Percentiles rank a stretch among this genome's conserved stretches.
Conservation (phyloP, 805 yeast genomes). For the Ogataea ganodermae region DNA sequence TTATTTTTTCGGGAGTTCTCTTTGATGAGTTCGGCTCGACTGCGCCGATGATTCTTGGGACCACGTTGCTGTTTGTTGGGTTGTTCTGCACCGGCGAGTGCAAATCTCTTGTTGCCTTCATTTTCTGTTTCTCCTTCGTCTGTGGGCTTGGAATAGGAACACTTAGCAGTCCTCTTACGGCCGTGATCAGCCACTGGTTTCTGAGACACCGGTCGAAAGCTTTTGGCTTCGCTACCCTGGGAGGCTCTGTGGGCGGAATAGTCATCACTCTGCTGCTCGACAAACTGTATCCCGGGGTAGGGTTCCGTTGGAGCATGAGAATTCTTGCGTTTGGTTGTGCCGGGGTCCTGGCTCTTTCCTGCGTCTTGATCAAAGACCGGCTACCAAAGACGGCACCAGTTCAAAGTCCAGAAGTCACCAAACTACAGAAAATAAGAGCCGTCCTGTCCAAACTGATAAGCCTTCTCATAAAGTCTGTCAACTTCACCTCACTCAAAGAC, state of each 20-base stretch:
- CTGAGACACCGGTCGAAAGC: constrained; percentile 52
- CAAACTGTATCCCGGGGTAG: constrained; percentile 44
- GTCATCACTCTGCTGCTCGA: constrained; percentile 52
- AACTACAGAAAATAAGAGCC: constrained; percentile 3
- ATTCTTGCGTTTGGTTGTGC: constrained; percentile 47
- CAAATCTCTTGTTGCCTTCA: constrained; percentile 43
- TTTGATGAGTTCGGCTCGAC: constrained; percentile 46
- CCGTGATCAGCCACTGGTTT: constrained; percentile 64
- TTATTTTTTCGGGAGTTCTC: constrained; percentile 43
- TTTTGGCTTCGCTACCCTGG: constrained; percentile 56
- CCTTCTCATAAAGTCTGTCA: constrained; percentile 30
- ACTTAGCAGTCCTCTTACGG: constrained; percentile 54
- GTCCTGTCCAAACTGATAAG: background rate
- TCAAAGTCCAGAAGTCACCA: constrained; percentile 5
- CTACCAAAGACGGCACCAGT: background rate
- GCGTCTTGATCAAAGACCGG: constrained; percentile 39
- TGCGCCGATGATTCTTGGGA: constrained; percentile 37
- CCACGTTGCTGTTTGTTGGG: constrained; percentile 36
- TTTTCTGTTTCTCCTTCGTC: constrained; percentile 47
- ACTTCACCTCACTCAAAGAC: constrained; percentile 40
- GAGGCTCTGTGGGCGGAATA: constrained; percentile 55
- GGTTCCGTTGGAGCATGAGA: constrained; percentile 58
- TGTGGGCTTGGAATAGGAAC: constrained; percentile 46
- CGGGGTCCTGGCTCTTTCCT: constrained; percentile 26
- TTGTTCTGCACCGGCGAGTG: constrained; percentile 43